Percentiles rank a stretch among this genome's conserved stretches.
phyloP scores from a whole-genome alignment of 2,329 filamentous ascomycete species.

The Chaetothyriales sp. region DNA sequence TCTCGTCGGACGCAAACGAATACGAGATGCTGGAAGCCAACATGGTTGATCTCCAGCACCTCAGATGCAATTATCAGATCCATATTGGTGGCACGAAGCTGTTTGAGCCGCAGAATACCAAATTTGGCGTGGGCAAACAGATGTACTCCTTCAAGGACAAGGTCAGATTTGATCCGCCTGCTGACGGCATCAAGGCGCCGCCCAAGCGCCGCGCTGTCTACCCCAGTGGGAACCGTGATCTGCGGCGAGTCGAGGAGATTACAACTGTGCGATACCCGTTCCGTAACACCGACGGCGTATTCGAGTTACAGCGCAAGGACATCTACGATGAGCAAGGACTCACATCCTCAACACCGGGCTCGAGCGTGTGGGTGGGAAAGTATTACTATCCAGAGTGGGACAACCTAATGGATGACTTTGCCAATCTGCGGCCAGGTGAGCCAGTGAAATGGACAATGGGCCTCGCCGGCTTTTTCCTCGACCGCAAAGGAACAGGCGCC shows the following conservation, averaged over 20 bases:
- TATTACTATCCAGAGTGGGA: constrained; percentile 27
- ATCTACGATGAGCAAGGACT: constrained; percentile 9
- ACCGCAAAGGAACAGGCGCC: constrained; percentile 7
- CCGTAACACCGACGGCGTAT: constrained; percentile 26
- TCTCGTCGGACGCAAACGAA: not conserved
- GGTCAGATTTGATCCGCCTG: constrained; percentile 9
- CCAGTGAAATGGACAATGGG: constrained; percentile 21
- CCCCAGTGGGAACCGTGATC: constrained; percentile 3
- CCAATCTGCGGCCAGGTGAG: constrained; percentile 22
- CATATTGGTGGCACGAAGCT: constrained; percentile 12
- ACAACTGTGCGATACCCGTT: constrained; percentile 25
- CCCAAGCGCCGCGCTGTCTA: constrained; percentile 10
- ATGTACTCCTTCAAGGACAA: constrained; percentile 12
- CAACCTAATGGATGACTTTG: constrained; percentile 24
- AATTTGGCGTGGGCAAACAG: constrained; percentile 1
- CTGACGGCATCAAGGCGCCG: constrained; percentile 9
- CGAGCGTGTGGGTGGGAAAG: constrained; percentile 20
- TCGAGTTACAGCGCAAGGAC: constrained; percentile 32
- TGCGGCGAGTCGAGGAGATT: constrained; percentile 23
- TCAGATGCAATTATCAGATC: constrained; percentile 7
- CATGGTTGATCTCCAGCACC: constrained; percentile 23
- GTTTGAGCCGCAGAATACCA: constrained; percentile 1
- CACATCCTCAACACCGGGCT: constrained; percentile 1
- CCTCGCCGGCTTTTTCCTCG: constrained; percentile 23
- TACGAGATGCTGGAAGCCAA: constrained; percentile 29